Base-by-base conservation (phyloP, 352 stramenopile genomes). In the Blastocystis sp. region DNA sequence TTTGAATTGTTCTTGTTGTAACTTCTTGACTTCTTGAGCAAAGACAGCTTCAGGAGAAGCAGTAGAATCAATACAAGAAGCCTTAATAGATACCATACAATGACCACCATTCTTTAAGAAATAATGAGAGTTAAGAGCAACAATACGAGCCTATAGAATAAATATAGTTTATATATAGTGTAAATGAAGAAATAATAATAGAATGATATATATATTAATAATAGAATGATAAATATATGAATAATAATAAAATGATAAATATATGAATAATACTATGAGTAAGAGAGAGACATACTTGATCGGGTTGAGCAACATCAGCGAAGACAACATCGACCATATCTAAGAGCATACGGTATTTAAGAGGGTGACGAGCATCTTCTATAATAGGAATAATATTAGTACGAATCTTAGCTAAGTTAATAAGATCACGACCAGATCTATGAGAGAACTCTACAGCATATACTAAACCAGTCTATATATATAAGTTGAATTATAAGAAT, bases 361-460 rank as follows among this genome's bases (percentile, higher is more conserved):
- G 77, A 55, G 88, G 88, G 74, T 95, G 86, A 52, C 86, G 76
- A 0, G 86, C 87, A 74, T 95, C 87, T 74, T 98, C 91, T 46
- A 98, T 95, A 70, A 98, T 97, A 55, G 91, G 91, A 55, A 98
- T 93, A 3, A 98, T 79, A 73, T 98, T 98, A 1, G 91, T 95
- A 49, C 91, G 82, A 52, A 77, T 82, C 78, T 98, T 96, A 70
- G 91, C 89, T 67, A 98, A 84, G 71, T 95, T 95, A 68, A 98
- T 94, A 18, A 98, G 77, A 70, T 98, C 91, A 47, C 91, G 84
- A 23, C 91, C 91, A 16, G 88, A 88, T 48, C 91, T 82, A 76
- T 96, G 89, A 23, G 87, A 93, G 75, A 98, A 98, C 80, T 98
- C 91, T 1, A 98, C 91, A 2, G 88, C 89, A 74, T 98, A 98